phyloP scores from a whole-genome alignment of 768 basidiomycete species.

The Butyriboletus loyo region DNA sequence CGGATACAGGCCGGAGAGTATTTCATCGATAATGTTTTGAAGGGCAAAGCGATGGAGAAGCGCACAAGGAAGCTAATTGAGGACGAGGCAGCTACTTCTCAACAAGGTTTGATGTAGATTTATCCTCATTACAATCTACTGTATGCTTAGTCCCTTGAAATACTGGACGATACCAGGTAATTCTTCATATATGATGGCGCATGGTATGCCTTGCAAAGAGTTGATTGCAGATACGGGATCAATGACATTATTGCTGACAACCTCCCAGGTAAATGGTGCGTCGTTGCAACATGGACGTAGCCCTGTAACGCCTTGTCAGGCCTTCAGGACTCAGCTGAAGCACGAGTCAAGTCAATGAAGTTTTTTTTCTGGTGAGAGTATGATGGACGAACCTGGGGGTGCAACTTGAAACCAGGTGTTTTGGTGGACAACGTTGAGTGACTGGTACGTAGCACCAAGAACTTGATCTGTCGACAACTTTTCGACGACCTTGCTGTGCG shows the following conservation, averaged over 20 bases:
- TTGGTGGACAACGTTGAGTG: not conserved
- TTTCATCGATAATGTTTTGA: conserved; percentile 88
- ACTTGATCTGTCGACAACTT: not conserved
- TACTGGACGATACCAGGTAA: conserved; percentile 3
- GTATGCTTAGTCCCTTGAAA: not conserved
- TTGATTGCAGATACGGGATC: not conserved
- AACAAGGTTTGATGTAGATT: conserved; percentile 5
- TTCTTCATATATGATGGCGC: not conserved
- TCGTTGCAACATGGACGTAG: not conserved
- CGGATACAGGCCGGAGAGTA: conserved; percentile 82
- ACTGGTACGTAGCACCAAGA: no score
- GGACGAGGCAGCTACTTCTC: conserved; percentile 12
- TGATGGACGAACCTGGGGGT: not conserved
- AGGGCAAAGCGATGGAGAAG: conserved; percentile 51
- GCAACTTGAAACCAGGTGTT: not conserved
- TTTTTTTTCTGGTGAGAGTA: no score
- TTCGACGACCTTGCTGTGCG: not conserved
- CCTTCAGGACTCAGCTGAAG: not conserved
- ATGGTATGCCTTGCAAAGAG: not conserved
- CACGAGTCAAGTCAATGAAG: no score
- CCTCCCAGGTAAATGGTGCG: not conserved
- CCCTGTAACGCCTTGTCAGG: not conserved
- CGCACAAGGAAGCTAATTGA: conserved; percentile 34
- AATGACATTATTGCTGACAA: not conserved
- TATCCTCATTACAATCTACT: not conserved